phyloP scores from a whole-genome alignment of 352 stramenopile species.

The Globisporangium canariense region DNA sequence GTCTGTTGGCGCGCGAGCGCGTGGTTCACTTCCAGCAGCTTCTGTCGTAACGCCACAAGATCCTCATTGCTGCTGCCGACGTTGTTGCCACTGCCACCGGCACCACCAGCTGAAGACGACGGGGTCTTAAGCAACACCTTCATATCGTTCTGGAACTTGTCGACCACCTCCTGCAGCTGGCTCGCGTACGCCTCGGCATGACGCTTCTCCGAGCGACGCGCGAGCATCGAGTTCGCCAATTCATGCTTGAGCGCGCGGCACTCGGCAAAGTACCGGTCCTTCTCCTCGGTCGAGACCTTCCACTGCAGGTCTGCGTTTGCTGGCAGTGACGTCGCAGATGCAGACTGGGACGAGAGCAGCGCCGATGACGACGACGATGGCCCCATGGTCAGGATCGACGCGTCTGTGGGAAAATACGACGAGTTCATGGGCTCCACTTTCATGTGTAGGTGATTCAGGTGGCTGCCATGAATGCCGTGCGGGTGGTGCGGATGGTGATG shows the following conservation, averaged over 20 bases:
- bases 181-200: conserved; percentile 32
- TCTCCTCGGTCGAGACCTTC: conserved; percentile 51
- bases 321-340: conserved; percentile 12
- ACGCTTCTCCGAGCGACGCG: conserved; percentile 42
- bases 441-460: conserved; percentile 38
- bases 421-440: conserved; percentile 66
- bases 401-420: conserved; percentile 65
- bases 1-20: conserved; percentile 56
- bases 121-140: conserved; percentile 32
- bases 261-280: conserved; percentile 69
- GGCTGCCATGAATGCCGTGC: conserved; percentile 7
- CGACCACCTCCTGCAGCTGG: conserved; percentile 50
- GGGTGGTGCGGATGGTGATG: conserved; percentile 7
- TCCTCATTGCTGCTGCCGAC: conserved; percentile 34
- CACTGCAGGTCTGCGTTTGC: conserved; percentile 33
- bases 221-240: conserved; percentile 43
- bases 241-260: conserved; percentile 64
- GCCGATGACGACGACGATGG: conserved; percentile 20
- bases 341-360: conserved; percentile 12
- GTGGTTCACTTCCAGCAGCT: conserved; percentile 67
- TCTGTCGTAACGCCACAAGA: conserved; percentile 49
- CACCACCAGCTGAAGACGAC: conserved; percentile 12
- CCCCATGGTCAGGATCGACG: conserved; percentile 58
- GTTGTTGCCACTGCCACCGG: conserved; percentile 4
- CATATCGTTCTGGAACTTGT: conserved; percentile 60